A percentile compares a stretch with the other conserved stretches of the same genome.
Conservation (phyloP, 371 early-diverging fungal genomes). For the Mortierella sp. region DNA sequence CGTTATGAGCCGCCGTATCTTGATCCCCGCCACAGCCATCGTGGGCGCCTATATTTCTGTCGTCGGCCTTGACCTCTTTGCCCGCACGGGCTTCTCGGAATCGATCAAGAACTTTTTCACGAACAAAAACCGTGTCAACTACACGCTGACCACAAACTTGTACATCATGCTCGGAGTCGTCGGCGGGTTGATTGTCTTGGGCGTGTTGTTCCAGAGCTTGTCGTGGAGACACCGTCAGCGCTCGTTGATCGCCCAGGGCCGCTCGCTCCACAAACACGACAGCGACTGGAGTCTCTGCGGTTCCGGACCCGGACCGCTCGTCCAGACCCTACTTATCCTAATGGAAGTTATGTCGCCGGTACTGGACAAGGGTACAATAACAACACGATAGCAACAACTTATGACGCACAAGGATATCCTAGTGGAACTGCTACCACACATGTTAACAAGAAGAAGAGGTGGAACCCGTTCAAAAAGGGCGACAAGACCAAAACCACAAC, state of each 20-base stretch:
- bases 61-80: constrained; percentile 82
- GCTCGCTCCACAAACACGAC: constrained; percentile 19
- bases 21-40: constrained; percentile 74
- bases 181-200: constrained; percentile 29
- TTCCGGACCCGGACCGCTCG: neutral
- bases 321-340: constrained; percentile 39
- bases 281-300: constrained; percentile 27
- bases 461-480: constrained; percentile 52
- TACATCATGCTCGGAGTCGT: constrained; percentile 48
- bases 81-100: constrained; percentile 75
- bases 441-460: constrained; percentile 25
- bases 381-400: neutral
- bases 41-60: constrained; percentile 79
- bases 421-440: neutral
- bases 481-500: neutral
- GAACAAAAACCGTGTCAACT: constrained; percentile 15
- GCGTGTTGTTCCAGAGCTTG: constrained; percentile 22
- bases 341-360: constrained; percentile 1
- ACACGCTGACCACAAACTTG: constrained; percentile 36
- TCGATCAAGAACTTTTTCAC: constrained; percentile 42
- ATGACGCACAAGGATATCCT: neutral
- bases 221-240: constrained; percentile 23
- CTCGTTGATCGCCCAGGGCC: constrained; percentile 25
- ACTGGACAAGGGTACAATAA: constrained; percentile 4
- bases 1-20: constrained; percentile 66